Base-by-base conservation (phyloP, 2,329 filamentous ascomycete genomes). In the Bimuria novae-zelandiae region DNA sequence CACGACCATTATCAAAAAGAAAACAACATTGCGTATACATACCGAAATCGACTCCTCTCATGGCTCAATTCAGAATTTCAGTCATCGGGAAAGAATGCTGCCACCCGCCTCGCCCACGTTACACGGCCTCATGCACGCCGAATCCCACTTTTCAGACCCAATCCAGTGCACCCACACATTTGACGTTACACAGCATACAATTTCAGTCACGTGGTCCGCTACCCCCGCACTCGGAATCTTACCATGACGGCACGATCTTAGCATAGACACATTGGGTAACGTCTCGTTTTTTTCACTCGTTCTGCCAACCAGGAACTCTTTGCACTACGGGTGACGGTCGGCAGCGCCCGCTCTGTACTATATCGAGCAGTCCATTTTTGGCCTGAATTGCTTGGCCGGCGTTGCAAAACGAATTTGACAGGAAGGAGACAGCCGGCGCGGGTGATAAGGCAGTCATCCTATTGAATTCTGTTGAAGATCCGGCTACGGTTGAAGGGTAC, bases 101-200 rank as follows among this genome's bases (percentile, higher is more conserved):
- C 32, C 29, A 47, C 32, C 44, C 44, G 44, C 44, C 29, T n/a
- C 44, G 44, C 44, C 44, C 23, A 47, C 44, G 33, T 47, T 47
- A 37, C 44, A 47, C 44, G 36, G 25, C 37, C 16, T 41, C 36
- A 40, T 42, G 46, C 46, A 49, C 33, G n/a, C 44, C 14, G n/a
- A 47, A 47, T 37, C 44, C 33, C 39, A 23, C 44, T 27, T 21
- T 21, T 4, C 10, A n/a, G 23, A 12, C 17, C 45, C 25, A 40
- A 29, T 35, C 27, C 25, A 49, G 11, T 17, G 23, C 44, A 37
- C 25, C 30, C 44, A 23, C 33, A 37, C 32, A 37, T 35, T 35
- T 21, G 23, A 37, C 44, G 49, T 52, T 35, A 10, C 35, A 52
- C 49, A 35, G 42, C 49, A 52, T 52, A 46, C 33, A 40, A 8